Conservation (phyloP, 2,329 filamentous ascomycete species). For the Elsinoe necatrix region DNA sequence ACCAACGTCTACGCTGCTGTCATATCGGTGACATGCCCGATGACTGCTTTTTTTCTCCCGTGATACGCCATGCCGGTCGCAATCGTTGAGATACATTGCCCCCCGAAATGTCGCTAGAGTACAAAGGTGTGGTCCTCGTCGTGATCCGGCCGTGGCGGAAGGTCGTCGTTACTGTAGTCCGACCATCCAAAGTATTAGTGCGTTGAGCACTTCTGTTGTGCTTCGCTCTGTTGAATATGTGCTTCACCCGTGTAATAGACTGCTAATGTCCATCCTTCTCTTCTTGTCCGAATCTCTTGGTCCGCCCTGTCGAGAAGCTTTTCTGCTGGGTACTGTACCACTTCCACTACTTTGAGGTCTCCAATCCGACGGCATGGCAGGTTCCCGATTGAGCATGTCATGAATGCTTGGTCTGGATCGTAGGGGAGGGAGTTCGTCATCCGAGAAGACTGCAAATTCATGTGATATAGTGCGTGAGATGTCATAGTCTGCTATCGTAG, state of each 20-base stretch:
- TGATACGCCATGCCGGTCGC: not conserved
- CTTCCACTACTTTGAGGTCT: not conserved
- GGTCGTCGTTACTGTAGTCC: not conserved
- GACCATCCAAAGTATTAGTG: not conserved
- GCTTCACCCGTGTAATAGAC: slow-evolving; percentile 1
- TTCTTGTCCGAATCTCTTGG: slow-evolving; percentile 10
- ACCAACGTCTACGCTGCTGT: not conserved
- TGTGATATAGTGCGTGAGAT: slow-evolving; percentile 10
- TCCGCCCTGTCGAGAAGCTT: slow-evolving; percentile 2
- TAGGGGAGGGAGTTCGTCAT: not conserved
- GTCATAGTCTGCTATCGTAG: not conserved
- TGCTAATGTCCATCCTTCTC: slow-evolving; percentile 13
- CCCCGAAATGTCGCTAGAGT: not conserved
- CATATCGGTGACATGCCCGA: not conserved
- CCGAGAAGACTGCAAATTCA: slow-evolving; percentile 13
- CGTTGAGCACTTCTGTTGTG: not conserved
- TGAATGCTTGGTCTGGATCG: slow-evolving; percentile 5
- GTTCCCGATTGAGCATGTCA: not conserved
- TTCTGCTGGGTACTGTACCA: not conserved
- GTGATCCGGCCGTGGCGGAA: not conserved
- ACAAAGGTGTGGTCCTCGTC: not conserved
- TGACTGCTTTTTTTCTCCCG: not conserved
- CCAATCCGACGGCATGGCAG: not conserved
- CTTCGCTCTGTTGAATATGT: not conserved
- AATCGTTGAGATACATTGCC: not conserved